These are phyloP conservation scores for Tetrapisispora pingtungensis DNA, from an alignment of 805 yeast species.

Conservation along the genomic window DNA sequence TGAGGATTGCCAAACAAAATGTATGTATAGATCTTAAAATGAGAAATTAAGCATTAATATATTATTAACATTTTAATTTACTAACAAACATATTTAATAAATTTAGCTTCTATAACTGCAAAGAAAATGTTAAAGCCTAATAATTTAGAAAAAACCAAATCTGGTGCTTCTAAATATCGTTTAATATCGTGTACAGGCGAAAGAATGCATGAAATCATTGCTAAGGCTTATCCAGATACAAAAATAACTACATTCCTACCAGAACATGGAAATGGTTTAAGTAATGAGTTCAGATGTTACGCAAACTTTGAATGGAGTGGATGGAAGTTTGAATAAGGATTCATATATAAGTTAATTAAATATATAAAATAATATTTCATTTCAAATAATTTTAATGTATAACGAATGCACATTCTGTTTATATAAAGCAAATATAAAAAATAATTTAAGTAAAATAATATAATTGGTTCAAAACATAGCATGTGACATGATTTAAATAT, in stretches of 20 bases:
- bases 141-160: conserved; percentile 28
- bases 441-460: too few relatives aligned
- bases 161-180: conserved; percentile 37
- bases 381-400: too few relatives aligned
- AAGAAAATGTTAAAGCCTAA: conserved; percentile 42
- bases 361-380: background rate
- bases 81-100: conserved; percentile 3
- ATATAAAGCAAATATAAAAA: too few relatives aligned
- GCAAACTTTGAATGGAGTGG: conserved; percentile 60
- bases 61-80: background rate
- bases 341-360: background rate
- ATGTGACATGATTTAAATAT: too few relatives aligned
- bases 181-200: conserved; percentile 83
- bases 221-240: conserved; percentile 53
- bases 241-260: conserved; percentile 60
- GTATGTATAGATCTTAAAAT: conserved; percentile 12
- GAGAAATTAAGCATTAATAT: too few relatives aligned
- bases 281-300: conserved; percentile 82
- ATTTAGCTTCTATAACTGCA: conserved; percentile 45
- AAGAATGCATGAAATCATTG: conserved; percentile 62
- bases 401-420: too few relatives aligned
- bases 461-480: too few relatives aligned
- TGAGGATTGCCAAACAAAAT: conserved; percentile 69
- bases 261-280: conserved; percentile 73
- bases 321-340: conserved; percentile 44